These are phyloP conservation scores for Vitis hybrid DNA, from an alignment of 177 flowering plant genomes.

Conservation along the genomic window DNA sequence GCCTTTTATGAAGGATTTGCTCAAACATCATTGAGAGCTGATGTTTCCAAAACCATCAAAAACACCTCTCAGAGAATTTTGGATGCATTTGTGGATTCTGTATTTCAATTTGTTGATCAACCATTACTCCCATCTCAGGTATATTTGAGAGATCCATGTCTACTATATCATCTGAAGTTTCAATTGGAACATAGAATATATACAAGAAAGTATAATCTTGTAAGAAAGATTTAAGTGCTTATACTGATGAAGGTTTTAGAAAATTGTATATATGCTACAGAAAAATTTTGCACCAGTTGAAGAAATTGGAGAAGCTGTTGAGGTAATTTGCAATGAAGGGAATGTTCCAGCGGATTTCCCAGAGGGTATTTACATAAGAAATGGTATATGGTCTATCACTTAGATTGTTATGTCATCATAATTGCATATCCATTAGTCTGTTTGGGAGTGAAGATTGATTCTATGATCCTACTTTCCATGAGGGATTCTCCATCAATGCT, in stretches of 20 bases:
- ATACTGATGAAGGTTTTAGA: too few relatives aligned
- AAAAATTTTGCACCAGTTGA: constrained; percentile 53
- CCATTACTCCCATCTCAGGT: constrained; percentile 51
- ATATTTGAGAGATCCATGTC: background rate
- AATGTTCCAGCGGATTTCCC: constrained; percentile 36
- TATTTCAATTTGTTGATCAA: constrained; percentile 42
- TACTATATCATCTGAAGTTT: too few relatives aligned
- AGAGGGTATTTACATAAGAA: constrained; percentile 49
- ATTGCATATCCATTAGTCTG: background rate
- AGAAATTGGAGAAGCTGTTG: constrained; percentile 37
- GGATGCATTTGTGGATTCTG: constrained; percentile 42
- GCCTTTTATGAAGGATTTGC: constrained; percentile 7
- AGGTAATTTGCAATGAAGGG: constrained; percentile 27
- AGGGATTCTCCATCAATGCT: too few relatives aligned
- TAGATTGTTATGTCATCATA: too few relatives aligned
- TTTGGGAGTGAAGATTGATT: background rate
- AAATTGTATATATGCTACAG: background rate
- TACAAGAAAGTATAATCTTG: too few relatives aligned
- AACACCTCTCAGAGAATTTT: constrained; percentile 24
- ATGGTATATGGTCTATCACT: constrained; percentile 25
- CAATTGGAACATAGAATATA: too few relatives aligned
- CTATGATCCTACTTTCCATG: too few relatives aligned
- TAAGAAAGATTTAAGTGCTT: too few relatives aligned
- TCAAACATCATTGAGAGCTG: background rate
- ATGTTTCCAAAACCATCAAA: constrained; percentile 18